Percentiles rank a stretch among this genome's conserved stretches.
Evolutionary conservation across 108 stramenopile species (phyloP).

Genomic region (Skeletonema costatum): DNA sequence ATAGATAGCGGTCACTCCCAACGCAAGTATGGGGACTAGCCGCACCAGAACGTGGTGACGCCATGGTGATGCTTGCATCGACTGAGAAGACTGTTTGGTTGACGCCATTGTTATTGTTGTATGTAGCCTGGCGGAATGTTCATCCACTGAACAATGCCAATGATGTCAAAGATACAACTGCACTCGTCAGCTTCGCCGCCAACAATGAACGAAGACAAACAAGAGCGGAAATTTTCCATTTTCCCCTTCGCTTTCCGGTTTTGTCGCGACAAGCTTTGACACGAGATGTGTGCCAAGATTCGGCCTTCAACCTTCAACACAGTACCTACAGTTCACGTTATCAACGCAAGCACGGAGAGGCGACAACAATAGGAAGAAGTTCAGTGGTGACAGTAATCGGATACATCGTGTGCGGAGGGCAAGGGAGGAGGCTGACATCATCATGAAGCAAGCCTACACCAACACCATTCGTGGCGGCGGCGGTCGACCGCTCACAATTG

Average conservation of each 20-base stretch:
- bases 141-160: no score
- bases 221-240: not conserved
- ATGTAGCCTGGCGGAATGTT: no score
- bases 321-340: no score
- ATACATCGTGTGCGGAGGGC: not conserved
- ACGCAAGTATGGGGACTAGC: not conserved
- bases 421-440: not conserved
- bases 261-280: no score
- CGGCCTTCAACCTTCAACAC: no score
- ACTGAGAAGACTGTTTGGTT: not conserved
- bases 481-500: slow-evolving; percentile 48
- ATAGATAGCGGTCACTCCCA: not conserved
- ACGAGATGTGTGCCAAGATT: no score
- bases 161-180: not conserved
- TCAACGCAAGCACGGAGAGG: no score
- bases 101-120: not conserved
- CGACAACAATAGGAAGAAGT: no score
- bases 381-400: not conserved
- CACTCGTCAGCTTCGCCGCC: no score
- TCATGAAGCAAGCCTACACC: slow-evolving; percentile 55
- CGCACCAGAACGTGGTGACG: not conserved
- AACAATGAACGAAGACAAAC: not conserved
- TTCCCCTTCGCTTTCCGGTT: no score
- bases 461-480: slow-evolving; percentile 51
- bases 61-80: not conserved